Evolutionary conservation across 2,329 filamentous ascomycete genomes (phyloP), one percentile per base, ranked within the genome.

Genomic region (Aspergillus vadensis): DNA sequence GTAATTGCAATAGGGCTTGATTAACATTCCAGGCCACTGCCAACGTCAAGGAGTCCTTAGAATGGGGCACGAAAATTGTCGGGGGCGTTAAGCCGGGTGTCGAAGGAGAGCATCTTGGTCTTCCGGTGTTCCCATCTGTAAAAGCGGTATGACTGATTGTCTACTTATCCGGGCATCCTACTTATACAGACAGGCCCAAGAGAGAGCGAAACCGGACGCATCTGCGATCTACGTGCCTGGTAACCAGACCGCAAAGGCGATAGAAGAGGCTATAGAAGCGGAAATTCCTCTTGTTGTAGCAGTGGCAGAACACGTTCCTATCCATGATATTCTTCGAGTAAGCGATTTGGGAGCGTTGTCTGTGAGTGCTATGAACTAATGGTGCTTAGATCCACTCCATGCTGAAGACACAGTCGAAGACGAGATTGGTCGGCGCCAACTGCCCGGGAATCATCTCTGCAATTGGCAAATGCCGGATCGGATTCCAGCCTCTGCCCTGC

Each of bases 141-240:
- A 82, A 82, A 69, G 85, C 83, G 70, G 84, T 83, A 53, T 27
- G 32, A 8, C 32, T 30, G 12, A 21, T 23, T 23, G 5, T 21
- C 27, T 12, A 30, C 15, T 12, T 36, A 21, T 12, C 25, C 25
- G 7, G 2, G 5, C 17, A 6, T n/a, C 3, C 49, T 25, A 14
- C 43, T 59, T 8, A 55, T 38, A 17, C n/a, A 6, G 23, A 19
- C 55, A 86, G 82, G 91, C 91, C 6, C 86, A 90, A 78, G 84
- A 89, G 66, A 80, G 85, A 67, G 77, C 91, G 39, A 90, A 87
- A 67, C 90, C 91, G 2, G 87, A 92, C 76, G 91, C 90, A 4
- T 92, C 90, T 1, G 90, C 88, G 4, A 90, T 94, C 58, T 93
- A 91, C 67, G 91, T 93, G 2, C 88, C 90, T 1, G 90, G 90